Conservation (phyloP, 1,284 basidiomycete species). For the Austropuccinia psidii region DNA sequence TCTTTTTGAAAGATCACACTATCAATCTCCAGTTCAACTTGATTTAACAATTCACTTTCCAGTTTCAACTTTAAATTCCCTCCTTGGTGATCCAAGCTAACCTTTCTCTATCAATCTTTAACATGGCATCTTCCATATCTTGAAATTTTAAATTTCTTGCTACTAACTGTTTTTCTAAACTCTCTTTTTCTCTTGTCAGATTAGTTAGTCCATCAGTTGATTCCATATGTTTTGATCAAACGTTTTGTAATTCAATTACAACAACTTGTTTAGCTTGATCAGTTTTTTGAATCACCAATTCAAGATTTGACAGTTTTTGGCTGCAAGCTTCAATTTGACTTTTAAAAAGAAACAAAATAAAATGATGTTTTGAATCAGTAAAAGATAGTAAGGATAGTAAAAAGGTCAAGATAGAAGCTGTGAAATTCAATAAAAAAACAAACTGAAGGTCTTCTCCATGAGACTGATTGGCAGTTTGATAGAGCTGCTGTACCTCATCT, state of each 20-base stretch:
- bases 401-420: constrained; percentile 16
- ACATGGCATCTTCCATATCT: constrained; percentile 74
- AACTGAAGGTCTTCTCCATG: constrained; percentile 47
- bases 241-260: constrained; percentile 65
- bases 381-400: background rate
- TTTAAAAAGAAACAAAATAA: background rate
- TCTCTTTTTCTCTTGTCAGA: constrained; percentile 50
- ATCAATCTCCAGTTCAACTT: constrained; percentile 37
- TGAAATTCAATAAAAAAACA: background rate
- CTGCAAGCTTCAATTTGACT: background rate
- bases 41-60: constrained; percentile 42
- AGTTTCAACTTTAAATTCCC: constrained; percentile 58
- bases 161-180: constrained; percentile 65
- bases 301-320: constrained; percentile 50
- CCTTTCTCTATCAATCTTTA: constrained; percentile 74
- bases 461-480: constrained; percentile 55
- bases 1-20: constrained; percentile 43
- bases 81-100: constrained; percentile 62
- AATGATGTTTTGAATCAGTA: background rate
- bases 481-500: constrained; percentile 52
- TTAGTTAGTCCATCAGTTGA: constrained; percentile 52
- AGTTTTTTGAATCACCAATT: constrained; percentile 56
- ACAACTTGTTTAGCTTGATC: constrained; percentile 63
- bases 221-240: constrained; percentile 65
- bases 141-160: constrained; percentile 66